Evolutionary conservation across 768 basidiomycete genomes (phyloP).

Genomic region (Termitomyces bulborhizus): DNA sequence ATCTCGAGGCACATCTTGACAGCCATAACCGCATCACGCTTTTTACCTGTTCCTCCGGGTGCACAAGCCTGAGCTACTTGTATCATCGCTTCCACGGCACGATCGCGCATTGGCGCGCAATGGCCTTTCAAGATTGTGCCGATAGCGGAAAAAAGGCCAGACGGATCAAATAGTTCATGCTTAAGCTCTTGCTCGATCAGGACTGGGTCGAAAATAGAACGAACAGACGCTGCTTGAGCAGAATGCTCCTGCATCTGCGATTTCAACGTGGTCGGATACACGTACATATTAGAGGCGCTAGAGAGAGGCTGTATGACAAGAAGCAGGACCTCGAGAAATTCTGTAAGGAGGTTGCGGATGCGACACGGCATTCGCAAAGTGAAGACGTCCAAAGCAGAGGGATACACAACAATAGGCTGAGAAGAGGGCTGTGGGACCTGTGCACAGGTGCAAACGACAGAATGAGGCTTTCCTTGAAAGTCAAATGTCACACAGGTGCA

Average conservation of each 20-base stretch:
- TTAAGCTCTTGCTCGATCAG: slow-evolving; percentile 79
- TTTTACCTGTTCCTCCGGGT: slow-evolving; percentile 46
- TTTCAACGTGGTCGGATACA: slow-evolving; percentile 52
- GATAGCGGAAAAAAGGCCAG: slow-evolving; percentile 70
- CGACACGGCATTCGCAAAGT: slow-evolving; percentile 70
- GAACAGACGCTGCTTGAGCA: slow-evolving; percentile 61
- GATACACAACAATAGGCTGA: slow-evolving; percentile 37
- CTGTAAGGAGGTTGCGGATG: slow-evolving; percentile 59
- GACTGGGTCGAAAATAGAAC: slow-evolving; percentile 73
- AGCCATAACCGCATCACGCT: slow-evolving; percentile 63
- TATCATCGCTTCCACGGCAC: slow-evolving; percentile 79
- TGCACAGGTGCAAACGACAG: slow-evolving; percentile 51
- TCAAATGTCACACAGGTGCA: slow-evolving; percentile 85
- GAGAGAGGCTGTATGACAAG: slow-evolving; percentile 80
- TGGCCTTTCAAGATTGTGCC: slow-evolving; percentile 82
- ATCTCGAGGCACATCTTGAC: slow-evolving; percentile 84
- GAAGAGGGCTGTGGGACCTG: slow-evolving; percentile 34
- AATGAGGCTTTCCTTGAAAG: slow-evolving; percentile 44
- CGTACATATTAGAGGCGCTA: slow-evolving; percentile 52
- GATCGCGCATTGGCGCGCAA: slow-evolving; percentile 91
- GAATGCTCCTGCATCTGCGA: slow-evolving; percentile 57
- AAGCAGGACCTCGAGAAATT: slow-evolving; percentile 76
- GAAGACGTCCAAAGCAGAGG: slow-evolving; percentile 36
- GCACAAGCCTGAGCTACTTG: slow-evolving; percentile 54
- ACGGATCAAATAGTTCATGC: slow-evolving; percentile 72